Conservation (phyloP, 208 protist genomes). For the Jaenimonas drosophilae region DNA sequence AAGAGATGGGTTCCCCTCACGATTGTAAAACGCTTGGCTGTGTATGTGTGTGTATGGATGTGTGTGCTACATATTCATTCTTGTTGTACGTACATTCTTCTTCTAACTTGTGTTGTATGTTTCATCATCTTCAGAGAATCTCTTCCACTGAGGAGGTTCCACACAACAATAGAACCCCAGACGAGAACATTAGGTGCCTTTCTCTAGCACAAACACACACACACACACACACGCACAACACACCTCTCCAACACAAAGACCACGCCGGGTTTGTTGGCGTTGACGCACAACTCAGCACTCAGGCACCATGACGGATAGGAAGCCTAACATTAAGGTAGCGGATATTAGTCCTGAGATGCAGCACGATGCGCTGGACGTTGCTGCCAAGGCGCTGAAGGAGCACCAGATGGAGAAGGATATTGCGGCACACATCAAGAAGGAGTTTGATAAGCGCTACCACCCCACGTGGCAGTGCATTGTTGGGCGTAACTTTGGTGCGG, state of each 20-base stretch:
- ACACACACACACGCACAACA: not conserved
- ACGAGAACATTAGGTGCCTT: too few species aligned
- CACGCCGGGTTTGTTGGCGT: not conserved
- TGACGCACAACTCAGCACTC: too few species aligned
- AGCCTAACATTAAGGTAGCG: constrained; percentile 86
- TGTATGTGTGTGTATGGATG: too few species aligned
- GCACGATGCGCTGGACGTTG: constrained; percentile 96
- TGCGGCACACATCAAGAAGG: constrained; percentile 99
- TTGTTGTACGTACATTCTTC: too few species aligned
- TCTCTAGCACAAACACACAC: not conserved
- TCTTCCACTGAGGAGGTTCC: too few species aligned
- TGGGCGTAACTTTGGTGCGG: constrained; percentile 99
- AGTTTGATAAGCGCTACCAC: constrained; percentile 98
- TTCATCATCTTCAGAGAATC: too few species aligned
- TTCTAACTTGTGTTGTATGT: too few species aligned
- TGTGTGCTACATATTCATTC: too few species aligned
- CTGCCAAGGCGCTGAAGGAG: constrained; percentile 97
- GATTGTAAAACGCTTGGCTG: too few species aligned
- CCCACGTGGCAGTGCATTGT: constrained; percentile 99
- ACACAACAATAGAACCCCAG: too few species aligned
- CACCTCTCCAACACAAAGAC: not conserved
- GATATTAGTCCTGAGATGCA: constrained; percentile 96
- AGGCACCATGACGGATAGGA: constrained; percentile 79
- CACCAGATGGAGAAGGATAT: constrained; percentile 99
- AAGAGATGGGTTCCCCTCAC: too few species aligned